phyloP scores from a whole-genome alignment of 1,139 yeast species.

The Kodamaea fungicola region DNA sequence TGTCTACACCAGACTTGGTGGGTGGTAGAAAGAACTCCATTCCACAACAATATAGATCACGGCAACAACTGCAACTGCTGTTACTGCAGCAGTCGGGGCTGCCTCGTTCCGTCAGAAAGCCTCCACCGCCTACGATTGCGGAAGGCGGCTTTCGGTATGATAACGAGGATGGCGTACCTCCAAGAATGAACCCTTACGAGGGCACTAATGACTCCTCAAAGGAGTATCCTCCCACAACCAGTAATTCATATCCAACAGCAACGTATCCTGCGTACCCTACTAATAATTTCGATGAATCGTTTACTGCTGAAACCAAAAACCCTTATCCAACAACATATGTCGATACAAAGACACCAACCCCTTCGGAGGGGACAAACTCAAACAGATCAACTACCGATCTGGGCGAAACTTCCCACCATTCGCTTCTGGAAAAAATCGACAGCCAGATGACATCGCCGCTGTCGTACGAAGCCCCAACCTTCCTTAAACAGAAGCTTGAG shows the following conservation, averaged over 20 bases:
- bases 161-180: conserved; percentile 3
- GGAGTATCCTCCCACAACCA: neutral
- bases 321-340: neutral
- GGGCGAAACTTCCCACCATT: conserved; percentile 3
- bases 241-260: neutral
- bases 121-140: neutral
- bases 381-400: conserved; percentile 7
- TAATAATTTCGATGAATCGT: neutral
- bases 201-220: neutral
- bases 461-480: conserved; percentile 6
- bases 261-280: neutral
- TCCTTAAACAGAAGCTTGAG: conserved; percentile 1
- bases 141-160: neutral
- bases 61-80: neutral
- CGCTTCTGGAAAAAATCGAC: conserved; percentile 5
- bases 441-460: conserved; percentile 9
- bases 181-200: conserved; percentile 6
- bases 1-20: conserved; percentile 5
- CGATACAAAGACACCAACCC: conserved; percentile 2
- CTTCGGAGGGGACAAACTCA: conserved; percentile 6
- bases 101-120: conserved; percentile 2
- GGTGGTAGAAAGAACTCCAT: neutral
- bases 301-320: neutral
- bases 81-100: neutral
- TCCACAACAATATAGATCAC: neutral